Evolutionary conservation across 805 yeast species (phyloP), one percentile per base, ranked within the genome.

Genomic region (Candida insectorum): DNA sequence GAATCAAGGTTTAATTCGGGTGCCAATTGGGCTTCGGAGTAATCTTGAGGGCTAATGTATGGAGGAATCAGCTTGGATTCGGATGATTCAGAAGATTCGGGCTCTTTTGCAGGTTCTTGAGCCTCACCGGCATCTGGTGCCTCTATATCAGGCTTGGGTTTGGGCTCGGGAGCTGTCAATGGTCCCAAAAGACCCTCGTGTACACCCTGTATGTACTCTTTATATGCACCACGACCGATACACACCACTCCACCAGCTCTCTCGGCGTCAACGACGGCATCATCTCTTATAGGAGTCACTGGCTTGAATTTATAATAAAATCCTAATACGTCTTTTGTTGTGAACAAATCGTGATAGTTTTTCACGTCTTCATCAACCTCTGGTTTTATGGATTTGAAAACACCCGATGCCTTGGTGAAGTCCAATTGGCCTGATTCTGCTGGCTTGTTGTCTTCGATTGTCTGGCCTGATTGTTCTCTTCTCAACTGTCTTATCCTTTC

Each of bases 161-260:
- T 8, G 23, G 10, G 10, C 10, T 16, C 60, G 2, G 68, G 69
- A 34, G 52, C 54, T 24, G 65, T 87, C 38, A 91, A 63, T 2
- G 97, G 97, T 0, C 98, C 98, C 28, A 93, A 60, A 53, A 93
- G 70, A 5, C 98, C 98, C 63, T 93, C 98, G 48, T 93, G 96
- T 8, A 93, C 55, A 7, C 99, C 99, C 27, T 74, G 71, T 33
- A 93, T 55, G 54, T 87, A 93, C 66, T 93, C 99, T 56, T 91
- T 91, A 56, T 76, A 93, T 0, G 97, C 91, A 37, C 98, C 98
- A 55, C 99, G 73, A 4, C 99, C 99, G 16, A 93, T 63, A 54
- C 96, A 85, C 14, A 93, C 73, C 9, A 88, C 81, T 27, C 97
- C 98, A 16, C 97, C 97, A 6, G 80, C 74, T 18, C 68, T 49